Base-by-base conservation (phyloP, 345 rosid species). In the Tarenaya hassleriana region DNA sequence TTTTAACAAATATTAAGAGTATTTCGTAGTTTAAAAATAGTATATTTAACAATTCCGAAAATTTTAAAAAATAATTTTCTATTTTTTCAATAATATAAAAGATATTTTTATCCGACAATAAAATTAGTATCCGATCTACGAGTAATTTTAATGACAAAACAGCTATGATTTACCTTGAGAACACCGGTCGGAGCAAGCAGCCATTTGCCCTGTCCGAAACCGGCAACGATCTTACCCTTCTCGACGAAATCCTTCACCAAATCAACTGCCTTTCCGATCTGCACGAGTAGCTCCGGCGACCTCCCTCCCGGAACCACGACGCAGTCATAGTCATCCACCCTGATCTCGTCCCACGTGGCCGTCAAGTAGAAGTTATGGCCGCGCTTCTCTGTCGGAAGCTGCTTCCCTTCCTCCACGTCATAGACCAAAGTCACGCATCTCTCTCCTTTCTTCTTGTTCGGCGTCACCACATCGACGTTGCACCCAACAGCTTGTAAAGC, bases 241-340 rank as follows among this genome's bases (percentile, higher is more conserved):
- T 62, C 71, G 4, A 38, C 64, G 46, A 77, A 77, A 4, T 45
- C 56, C 16, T 34, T 72, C 29, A 77, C 75, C 24, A 77, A 54
- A n/a, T 39, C 47, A 14, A 77, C 39, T 10, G 64, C 83, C 4
- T 72, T 75, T 18, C 56, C 57, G 15, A 72, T 62, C 67, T 69
- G 60, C 13, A 77, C 75, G 48, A 77, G 58, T 16, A 77, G 49
- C 57, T 77, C 83, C 0, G 79, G 80, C 7, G 70, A 69, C 55
- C 83, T 67, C 47, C 83, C 83, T 46, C 80, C 80, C 0, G 83
- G 83, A 33, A 74, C 58, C 2, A 77, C 65, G 10, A 77, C 56
- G 47, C 83, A 72, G 45, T 77, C 80, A 13, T 77, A 77, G 8
- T 69, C 65, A 58, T 67, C 64, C 1, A 69, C 70, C 7, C 35